These are phyloP conservation scores for Hypoxylon sp. DNA, from an alignment of 2,329 filamentous ascomycete species.

Conservation along the genomic window DNA sequence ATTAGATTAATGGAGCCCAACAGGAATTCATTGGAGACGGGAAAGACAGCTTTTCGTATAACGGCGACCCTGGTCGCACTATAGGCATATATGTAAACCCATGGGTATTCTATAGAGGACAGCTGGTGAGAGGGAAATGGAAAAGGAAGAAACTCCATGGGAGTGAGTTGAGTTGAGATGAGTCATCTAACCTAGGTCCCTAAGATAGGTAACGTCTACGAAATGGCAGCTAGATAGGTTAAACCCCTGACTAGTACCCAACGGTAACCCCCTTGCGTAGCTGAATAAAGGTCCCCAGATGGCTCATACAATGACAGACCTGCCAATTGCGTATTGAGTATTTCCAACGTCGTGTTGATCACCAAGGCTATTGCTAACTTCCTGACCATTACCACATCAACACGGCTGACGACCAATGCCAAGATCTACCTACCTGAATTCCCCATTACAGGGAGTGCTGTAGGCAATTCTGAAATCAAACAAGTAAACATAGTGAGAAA, in stretches of 20 bases:
- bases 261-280: not conserved
- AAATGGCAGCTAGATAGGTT: not conserved
- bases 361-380: not conserved
- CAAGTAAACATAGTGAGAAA: not conserved
- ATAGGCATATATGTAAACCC: constrained; percentile 2
- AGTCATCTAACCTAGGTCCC: constrained; percentile 4
- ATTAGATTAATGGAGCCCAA: constrained; percentile 25
- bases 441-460: not conserved
- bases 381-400: not conserved
- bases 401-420: not conserved
- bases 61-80: not conserved
- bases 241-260: constrained; percentile 8
- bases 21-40: constrained; percentile 8
- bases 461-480: not conserved
- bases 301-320: not conserved
- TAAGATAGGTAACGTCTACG: not conserved
- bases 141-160: not conserved
- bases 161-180: constrained; percentile 9
- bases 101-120: not conserved
- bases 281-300: not conserved
- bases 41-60: constrained; percentile 15
- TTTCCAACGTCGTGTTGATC: not conserved
- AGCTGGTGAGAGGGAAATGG: constrained; percentile 4
- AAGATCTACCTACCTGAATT: not conserved
- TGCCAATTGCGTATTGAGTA: constrained; percentile 3